Evolutionary conservation across 345 rosid genomes (phyloP), one percentile per base, ranked within the genome.

Genomic region (Camelina sativa): DNA sequence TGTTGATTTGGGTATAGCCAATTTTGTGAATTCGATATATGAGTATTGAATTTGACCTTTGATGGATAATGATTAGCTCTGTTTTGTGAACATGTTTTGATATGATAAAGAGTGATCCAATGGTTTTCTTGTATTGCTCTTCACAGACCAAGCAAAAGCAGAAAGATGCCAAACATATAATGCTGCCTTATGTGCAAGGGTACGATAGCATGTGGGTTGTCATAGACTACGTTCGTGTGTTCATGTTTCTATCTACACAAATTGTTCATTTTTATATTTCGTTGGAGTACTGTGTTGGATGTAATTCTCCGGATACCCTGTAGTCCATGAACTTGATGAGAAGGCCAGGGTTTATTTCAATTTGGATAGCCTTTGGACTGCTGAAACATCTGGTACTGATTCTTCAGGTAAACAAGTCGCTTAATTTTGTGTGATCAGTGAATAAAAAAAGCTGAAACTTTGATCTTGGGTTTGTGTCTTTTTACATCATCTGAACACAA

Each of bases 301-400:
- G 25, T 64, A 23, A 41, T 66, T 25, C 25, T 70, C 46, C 15
- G 22, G 16, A 17, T 56, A 32, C 4, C 34, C 28, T 68, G 86
- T 91, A 32, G 85, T 93, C 50, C 98, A 91, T 82, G 97, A 95
- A 48, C 93, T 93, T 65, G 98, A 93, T 71, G 97, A 91, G 85
- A 87, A 90, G 68, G 98, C 98, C 7, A 87, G 98, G 75, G 84
- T 79, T 74, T 91, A 25, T 25, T 25, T 25, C 28, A 25, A 25
- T 25, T 25, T 25, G 28, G 28, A 3, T 3, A 25, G 28, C 28
- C 28, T 25, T 25, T 25, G 28, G 28, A 25, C 28, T 25, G 28
- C 28, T 25, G 28, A 25, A 25, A 25, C 28, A 3, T 25, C 28
- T 25, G 28, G 28, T 25, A 25, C 28, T 25, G 28, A 25, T 3